Conservation (phyloP, 768 basidiomycete species). For the Dioszegia aurantiaca region DNA sequence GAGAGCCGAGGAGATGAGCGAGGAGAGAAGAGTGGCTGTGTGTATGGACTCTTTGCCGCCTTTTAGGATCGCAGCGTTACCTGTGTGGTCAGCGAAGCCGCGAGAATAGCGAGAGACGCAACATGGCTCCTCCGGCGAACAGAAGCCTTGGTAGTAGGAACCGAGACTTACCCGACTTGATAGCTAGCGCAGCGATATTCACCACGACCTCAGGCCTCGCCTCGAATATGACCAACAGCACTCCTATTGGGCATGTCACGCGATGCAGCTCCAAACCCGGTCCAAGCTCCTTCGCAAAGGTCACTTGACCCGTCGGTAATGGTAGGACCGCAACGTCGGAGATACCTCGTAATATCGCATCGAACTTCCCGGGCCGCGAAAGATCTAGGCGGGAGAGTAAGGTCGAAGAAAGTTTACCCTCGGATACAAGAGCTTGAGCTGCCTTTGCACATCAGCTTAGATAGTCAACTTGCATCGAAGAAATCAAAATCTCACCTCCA, state of each 20-base stretch:
- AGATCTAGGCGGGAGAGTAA: constrained; percentile 81
- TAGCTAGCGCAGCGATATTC: constrained; percentile 91
- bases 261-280: constrained; percentile 83
- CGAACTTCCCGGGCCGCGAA: constrained; percentile 77
- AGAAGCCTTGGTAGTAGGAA: neutral
- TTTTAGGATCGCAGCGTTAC: constrained; percentile 94
- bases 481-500: constrained; percentile 60
- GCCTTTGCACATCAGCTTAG: constrained; percentile 57
- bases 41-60: constrained; percentile 91
- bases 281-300: constrained; percentile 86
- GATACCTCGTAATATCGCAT: constrained; percentile 86
- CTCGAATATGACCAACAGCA: constrained; percentile 93
- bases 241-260: constrained; percentile 94
- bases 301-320: constrained; percentile 79
- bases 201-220: constrained; percentile 96
- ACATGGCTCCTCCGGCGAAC: too few species aligned
- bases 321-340: constrained; percentile 78
- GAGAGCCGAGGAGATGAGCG: constrained; percentile 75
- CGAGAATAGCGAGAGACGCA: too few species aligned
- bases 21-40: constrained; percentile 72
- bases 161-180: constrained; percentile 77
- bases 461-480: neutral
- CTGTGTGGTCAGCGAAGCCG: constrained; percentile 54
- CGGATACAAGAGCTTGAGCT: constrained; percentile 71
- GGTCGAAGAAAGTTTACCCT: constrained; percentile 77